A percentile compares a stretch with the other conserved stretches of the same genome.
Conservation (phyloP, 208 protist genomes). For the Leishmania tropica region DNA sequence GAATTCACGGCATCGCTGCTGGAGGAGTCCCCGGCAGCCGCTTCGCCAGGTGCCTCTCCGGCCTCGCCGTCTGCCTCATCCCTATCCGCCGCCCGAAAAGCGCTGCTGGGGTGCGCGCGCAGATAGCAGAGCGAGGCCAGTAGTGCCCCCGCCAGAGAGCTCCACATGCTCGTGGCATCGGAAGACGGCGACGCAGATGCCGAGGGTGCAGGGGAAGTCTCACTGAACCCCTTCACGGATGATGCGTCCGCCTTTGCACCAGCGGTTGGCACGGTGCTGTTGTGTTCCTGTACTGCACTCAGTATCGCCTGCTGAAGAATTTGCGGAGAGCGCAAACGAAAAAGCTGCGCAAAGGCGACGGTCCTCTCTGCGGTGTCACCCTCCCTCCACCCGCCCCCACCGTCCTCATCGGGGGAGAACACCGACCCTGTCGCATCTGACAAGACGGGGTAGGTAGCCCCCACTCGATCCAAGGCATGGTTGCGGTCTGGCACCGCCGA, state of each 20-base stretch:
- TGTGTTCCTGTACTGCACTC: slow-evolving; percentile 9
- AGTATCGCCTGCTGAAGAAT: slow-evolving; percentile 24
- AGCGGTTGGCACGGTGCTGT: slow-evolving; percentile 3
- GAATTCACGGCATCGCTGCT: not conserved
- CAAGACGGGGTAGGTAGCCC: slow-evolving; percentile 18
- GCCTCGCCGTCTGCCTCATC: not conserved
- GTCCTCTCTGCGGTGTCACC: slow-evolving; percentile 8
- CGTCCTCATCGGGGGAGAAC: slow-evolving; percentile 12
- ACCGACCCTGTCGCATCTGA: slow-evolving; percentile 13
- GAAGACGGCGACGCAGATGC: not conserved
- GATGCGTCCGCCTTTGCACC: not conserved
- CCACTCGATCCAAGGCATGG: slow-evolving; percentile 39
- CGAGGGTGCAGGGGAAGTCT: not conserved
- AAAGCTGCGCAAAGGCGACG: slow-evolving; percentile 32
- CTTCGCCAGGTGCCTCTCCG: not conserved
- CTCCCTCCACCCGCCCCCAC: not conserved
- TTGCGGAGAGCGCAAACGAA: slow-evolving; percentile 26
- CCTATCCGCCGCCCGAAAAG: not conserved
- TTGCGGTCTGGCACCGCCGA: slow-evolving; percentile 52
- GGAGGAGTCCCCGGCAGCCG: not conserved
- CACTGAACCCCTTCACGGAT: slow-evolving; percentile 3
- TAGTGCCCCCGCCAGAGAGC: slow-evolving; percentile 63
- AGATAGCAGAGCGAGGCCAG: slow-evolving; percentile 63
- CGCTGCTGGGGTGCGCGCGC: slow-evolving; percentile 31
- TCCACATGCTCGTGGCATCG: slow-evolving; percentile 36